Evolutionary conservation across 495 filamentous ascomycete genomes (phyloP).

Genomic region (Choiromyces venosus): DNA sequence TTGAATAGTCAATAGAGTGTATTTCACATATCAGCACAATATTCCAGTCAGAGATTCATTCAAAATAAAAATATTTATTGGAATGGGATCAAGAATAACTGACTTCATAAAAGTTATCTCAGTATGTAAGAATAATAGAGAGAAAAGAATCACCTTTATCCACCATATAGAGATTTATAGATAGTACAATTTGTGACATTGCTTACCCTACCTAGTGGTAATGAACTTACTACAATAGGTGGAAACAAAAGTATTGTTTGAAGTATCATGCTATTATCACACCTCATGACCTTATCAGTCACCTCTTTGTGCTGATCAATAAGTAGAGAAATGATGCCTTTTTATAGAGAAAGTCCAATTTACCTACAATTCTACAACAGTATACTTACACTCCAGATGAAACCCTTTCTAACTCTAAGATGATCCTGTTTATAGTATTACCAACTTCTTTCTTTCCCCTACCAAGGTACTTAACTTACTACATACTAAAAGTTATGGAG

Average conservation of each 20-base stretch:
- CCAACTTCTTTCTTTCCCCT: slow-evolving; percentile 2
- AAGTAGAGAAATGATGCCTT: slow-evolving; percentile 1
- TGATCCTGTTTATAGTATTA: slow-evolving; percentile 6
- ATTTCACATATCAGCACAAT: slow-evolving; percentile 2
- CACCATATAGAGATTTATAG: slow-evolving; percentile 6
- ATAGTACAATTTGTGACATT: slow-evolving; percentile 6
- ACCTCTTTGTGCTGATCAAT: slow-evolving; percentile 8
- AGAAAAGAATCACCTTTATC: not conserved
- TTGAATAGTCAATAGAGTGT: not conserved
- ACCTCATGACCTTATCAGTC: slow-evolving; percentile 3
- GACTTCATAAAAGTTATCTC: not conserved
- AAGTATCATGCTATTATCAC: slow-evolving; percentile 13
- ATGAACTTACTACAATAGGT: not conserved
- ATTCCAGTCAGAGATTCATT: not conserved
- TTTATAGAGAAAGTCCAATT: slow-evolving; percentile 3
- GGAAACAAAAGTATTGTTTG: slow-evolving; percentile 6
- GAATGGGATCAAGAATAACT: not conserved
- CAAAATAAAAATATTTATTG: not conserved
- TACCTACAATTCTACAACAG: not conserved
- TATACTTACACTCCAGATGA: not conserved
- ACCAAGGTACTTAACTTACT: not conserved
- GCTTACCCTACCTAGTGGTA: not conserved
- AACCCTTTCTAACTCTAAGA: not conserved
- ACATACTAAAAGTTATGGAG: not conserved
- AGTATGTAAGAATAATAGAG: not conserved